Base-by-base conservation (phyloP, 1,284 basidiomycete species). In the Austroboletus sp. region DNA sequence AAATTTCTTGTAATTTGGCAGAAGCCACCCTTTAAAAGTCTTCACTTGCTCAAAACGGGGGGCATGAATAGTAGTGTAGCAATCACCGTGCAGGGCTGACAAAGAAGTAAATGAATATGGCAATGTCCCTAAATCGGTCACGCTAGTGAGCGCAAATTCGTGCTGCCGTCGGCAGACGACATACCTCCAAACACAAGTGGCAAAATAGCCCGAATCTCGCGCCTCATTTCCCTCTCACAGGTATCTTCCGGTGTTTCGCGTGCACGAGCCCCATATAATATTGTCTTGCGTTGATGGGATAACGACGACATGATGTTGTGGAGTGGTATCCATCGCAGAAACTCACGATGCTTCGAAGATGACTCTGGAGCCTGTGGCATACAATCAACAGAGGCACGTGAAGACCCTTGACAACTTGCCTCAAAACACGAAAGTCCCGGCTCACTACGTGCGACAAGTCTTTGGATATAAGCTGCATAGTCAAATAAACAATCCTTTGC, bases 381-480 rank as follows among this genome's bases (percentile, higher is more conserved):
- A 16, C 15, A 1, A 39, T 52, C 33, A 51, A 23, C 19, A 12
- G 11, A 42, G 31, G 7, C n/a, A 45, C 23, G 34, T n/a, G 4
- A 13, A 1, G 15, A 9, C 0, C 11, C 17, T 21, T 13, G 35
- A 21, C 29, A 9, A 37, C 70, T 25, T 51, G 81, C 82, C 61
- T 80, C 73, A n/a, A 63, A 63, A 51, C 66, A 71, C 3, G 74
- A 73, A 38, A 87, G 61, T 6, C 80, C 82, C 0, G 63, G 57
- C 57, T 89, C 87, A 6, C 89, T 87, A 19, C 88, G 75, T 1
- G 90, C 88, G 45, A 94, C 82, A 17, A 96, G 73, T 21, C 86
- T 77, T 58, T 92, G 88, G 25, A 95, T 75, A 58, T 94, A 96
- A 33, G 75, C 74, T n/a, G 80, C 73, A 58, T 90, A 95, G 1